Evolutionary conservation across 139 green algal genomes (phyloP).

Genomic region (Gonium pectorale): DNA sequence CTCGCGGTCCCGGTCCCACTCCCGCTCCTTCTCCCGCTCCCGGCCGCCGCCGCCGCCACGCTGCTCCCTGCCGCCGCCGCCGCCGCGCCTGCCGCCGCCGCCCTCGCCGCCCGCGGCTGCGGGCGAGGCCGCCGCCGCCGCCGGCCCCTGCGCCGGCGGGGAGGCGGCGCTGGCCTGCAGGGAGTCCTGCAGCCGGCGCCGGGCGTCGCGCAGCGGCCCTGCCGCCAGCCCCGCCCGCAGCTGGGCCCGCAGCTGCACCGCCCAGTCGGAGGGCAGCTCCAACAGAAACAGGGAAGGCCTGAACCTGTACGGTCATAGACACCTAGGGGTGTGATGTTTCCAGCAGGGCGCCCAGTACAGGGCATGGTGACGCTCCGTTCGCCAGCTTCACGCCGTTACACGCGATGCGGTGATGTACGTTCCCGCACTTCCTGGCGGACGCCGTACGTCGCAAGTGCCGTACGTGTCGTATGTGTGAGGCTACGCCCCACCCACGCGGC

Average conservation of each 20-base stretch:
- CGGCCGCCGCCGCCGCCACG: background rate
- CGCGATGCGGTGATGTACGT: too few relatives aligned
- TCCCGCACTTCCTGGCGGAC: too few relatives aligned
- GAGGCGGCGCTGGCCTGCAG: background rate
- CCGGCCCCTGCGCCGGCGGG: background rate
- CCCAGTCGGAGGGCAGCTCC: constrained; percentile 27
- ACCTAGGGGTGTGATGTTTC: too few relatives aligned
- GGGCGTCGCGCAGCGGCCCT: background rate
- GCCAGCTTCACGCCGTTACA: too few relatives aligned
- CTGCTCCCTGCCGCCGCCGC: background rate
- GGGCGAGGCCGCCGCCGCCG: background rate
- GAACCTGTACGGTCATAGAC: too few relatives aligned
- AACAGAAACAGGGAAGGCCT: too few relatives aligned
- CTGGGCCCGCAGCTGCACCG: background rate
- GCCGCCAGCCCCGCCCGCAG: background rate
- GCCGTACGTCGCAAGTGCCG: too few relatives aligned
- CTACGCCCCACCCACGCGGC: too few relatives aligned
- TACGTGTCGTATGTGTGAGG: too few relatives aligned
- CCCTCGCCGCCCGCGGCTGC: background rate
- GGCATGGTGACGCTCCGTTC: too few relatives aligned
- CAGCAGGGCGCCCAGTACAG: too few relatives aligned
- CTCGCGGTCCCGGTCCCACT: background rate
- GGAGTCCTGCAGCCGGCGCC: constrained; percentile 22
- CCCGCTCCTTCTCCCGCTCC: background rate
- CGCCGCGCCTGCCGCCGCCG: background rate